These are phyloP conservation scores for Penicillium goetzii DNA, from an alignment of 495 filamentous ascomycete species.

Conservation along the genomic window DNA sequence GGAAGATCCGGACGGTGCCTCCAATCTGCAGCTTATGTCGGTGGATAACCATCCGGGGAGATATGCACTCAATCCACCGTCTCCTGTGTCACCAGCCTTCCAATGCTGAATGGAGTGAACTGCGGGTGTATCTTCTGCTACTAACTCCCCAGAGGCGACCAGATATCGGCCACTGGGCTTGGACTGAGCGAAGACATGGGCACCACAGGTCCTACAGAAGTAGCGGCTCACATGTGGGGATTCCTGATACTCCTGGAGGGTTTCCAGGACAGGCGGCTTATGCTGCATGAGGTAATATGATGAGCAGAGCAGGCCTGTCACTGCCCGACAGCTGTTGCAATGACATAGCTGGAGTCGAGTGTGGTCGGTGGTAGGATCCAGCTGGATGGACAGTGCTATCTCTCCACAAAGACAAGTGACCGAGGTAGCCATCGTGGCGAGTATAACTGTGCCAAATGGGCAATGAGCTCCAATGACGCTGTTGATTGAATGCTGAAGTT, in stretches of 20 bases:
- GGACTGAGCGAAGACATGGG: conserved; percentile 57
- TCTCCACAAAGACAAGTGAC: conserved; percentile 63
- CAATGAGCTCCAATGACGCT: not conserved
- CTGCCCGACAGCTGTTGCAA: conserved; percentile 63
- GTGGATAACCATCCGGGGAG: conserved; percentile 34
- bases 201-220: conserved; percentile 72
- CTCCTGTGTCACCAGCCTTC: conserved; percentile 52
- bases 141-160: conserved; percentile 48
- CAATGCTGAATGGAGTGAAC: conserved; percentile 51
- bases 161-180: conserved; percentile 39
- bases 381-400: conserved; percentile 45
- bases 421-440: conserved; percentile 20
- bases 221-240: conserved; percentile 56
- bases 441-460: not conserved
- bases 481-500: not conserved
- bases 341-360: conserved; percentile 60
- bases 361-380: conserved; percentile 35
- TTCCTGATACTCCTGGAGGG: conserved; percentile 52
- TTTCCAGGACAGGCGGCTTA: conserved; percentile 35
- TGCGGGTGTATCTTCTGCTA: conserved; percentile 37
- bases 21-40: conserved; percentile 26
- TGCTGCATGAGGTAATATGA: conserved; percentile 53
- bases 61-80: conserved; percentile 62
- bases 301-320: conserved; percentile 60
- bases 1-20: not conserved